Evolutionary conservation across 192 early-diverging fungal species (phyloP), one percentile per base, ranked within the genome.

Genomic region (Umbelopsis sp.): DNA sequence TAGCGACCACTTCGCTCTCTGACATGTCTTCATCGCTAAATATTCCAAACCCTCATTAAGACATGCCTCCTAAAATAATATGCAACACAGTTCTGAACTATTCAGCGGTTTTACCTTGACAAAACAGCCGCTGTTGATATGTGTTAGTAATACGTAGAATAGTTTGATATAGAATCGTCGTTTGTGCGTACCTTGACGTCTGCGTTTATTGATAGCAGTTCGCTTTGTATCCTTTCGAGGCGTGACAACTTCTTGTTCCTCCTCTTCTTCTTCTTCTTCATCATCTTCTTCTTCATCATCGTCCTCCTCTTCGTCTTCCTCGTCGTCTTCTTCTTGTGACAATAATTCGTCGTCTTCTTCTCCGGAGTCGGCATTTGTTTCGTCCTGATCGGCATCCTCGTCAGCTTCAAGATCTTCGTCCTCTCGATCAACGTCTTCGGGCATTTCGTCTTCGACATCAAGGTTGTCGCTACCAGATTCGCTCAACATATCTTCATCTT

Each of bases 1-100:
- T 78, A 21, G 62, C 45, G 6, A 78, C 66, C 17, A 78, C 65
- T 66, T 78, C 77, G 20, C 66, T 69, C 10, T 69, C 68, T 22
- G 68, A 69, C 47, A 51, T 36, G n/a, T 70, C 68, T 52, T 68
- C 66, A 26, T 69, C 69, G n/a, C 56, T 62, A 34, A 14, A 32
- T 7, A 41, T 41, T 5, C 7, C 7, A 38, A 41, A 41, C 8
- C 8, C 0, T 11, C 38, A 41, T 41, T 11, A 41, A 41, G 38
- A 41, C 38, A 41, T 11, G 38, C 38, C 12, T n/a, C n/a, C 4
- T 11, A 11, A 41, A 0, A 41, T 6, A 41, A 41, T 11, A 41
- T n/a, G n/a, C n/a, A n/a, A n/a, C n/a, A n/a, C n/a, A n/a, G n/a
- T n/a, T n/a, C n/a, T 11, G 38, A 6, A 41, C 12, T 6, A 6